Conservation (phyloP, 805 yeast genomes). For the Sungouiozyma intestinalis region DNA sequence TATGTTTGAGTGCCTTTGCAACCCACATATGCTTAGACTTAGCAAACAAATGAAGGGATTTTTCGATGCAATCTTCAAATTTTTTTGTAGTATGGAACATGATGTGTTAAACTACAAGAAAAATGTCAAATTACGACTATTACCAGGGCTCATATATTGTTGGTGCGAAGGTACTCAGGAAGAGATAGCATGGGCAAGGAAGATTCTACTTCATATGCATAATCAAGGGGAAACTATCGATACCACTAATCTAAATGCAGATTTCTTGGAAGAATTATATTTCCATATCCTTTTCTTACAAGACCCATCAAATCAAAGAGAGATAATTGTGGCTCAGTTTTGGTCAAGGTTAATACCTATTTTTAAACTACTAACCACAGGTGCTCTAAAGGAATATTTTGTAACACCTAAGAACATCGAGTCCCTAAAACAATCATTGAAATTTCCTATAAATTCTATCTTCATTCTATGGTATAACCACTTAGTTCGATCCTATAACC, state of each 20-base stretch:
- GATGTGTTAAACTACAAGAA: slow-evolving; percentile 14
- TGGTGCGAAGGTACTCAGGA: slow-evolving; percentile 42
- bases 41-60: slow-evolving; percentile 28
- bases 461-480: slow-evolving; percentile 28
- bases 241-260: slow-evolving; percentile 23
- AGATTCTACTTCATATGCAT: slow-evolving; percentile 18
- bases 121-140: slow-evolving; percentile 10
- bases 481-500: slow-evolving; percentile 19
- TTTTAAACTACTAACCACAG: slow-evolving; percentile 19
- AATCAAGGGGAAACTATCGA: slow-evolving; percentile 6
- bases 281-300: slow-evolving; percentile 44
- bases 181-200: slow-evolving; percentile 41
- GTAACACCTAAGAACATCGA: slow-evolving; percentile 23
- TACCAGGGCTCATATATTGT: slow-evolving; percentile 46
- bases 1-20: slow-evolving; percentile 40
- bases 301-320: slow-evolving; percentile 39
- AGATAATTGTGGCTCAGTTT: slow-evolving; percentile 19
- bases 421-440: slow-evolving; percentile 22
- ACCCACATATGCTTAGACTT: slow-evolving; percentile 40
- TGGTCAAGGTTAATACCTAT: slow-evolving; percentile 27
- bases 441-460: slow-evolving; percentile 23
- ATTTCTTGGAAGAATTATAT: slow-evolving; percentile 46
- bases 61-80: slow-evolving; percentile 31
- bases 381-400: slow-evolving; percentile 19
- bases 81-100: slow-evolving; percentile 23